Conservation (phyloP, 176 grass and related monocot genomes). For the Oryza nivara region DNA sequence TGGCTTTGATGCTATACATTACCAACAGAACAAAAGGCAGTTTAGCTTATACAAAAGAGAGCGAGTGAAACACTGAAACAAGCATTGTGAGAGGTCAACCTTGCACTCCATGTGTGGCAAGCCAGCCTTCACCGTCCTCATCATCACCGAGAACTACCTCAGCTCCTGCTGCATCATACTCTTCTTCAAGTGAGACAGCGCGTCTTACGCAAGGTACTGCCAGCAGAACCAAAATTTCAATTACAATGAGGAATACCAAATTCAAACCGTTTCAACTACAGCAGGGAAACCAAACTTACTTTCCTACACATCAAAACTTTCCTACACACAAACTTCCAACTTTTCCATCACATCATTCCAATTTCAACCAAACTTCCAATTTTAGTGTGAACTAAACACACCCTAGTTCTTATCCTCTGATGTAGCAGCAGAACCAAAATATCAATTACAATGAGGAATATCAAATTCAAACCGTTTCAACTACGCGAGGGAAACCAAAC, state of each 20-base stretch:
- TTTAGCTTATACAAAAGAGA: slow-evolving; percentile 20
- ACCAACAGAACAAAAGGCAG: background rate
- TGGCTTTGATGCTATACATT: slow-evolving; percentile 59
- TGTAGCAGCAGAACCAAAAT: background rate
- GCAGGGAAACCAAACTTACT: background rate
- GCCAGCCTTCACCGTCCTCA: slow-evolving; percentile 73
- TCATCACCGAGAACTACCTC: slow-evolving; percentile 83
- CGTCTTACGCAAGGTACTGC: slow-evolving; percentile 88
- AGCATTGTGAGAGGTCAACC: slow-evolving; percentile 44
- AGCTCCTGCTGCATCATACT: slow-evolving; percentile 79
- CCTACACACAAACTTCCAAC: too few species aligned
- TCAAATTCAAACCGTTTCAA: background rate
- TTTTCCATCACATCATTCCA: too few species aligned
- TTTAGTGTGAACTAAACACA: too few species aligned
- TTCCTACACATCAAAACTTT: too few species aligned
- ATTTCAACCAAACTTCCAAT: too few species aligned
- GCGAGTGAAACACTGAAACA: background rate
- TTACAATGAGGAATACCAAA: background rate
- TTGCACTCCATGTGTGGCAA: slow-evolving; percentile 91
- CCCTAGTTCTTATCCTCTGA: too few species aligned
- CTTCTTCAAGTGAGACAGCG: slow-evolving; percentile 73
- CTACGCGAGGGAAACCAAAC: background rate
- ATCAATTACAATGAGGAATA: background rate
- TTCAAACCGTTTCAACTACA: background rate
- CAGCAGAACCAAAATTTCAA: slow-evolving; percentile 1